Base-by-base conservation (phyloP, 176 grass and related monocot species). In the Oryza glumipatula region DNA sequence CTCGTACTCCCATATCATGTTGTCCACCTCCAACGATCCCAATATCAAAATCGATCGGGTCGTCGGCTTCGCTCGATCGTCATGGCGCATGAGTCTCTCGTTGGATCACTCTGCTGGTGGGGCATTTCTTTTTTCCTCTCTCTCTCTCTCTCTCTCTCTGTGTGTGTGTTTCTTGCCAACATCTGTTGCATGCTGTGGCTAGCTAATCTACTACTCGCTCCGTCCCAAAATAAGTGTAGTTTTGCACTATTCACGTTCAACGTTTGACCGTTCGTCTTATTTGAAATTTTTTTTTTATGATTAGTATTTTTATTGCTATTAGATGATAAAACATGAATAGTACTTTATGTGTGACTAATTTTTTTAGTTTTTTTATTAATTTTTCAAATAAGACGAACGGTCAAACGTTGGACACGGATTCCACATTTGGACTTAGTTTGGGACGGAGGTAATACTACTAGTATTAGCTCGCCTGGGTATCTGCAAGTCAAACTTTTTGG, bases 401-500 rank as follows among this genome's bases (percentile, higher is more conserved):
- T n/a, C n/a, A n/a, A n/a, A n/a, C n/a, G n/a, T n/a, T n/a, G n/a
- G n/a, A n/a, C n/a, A n/a, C n/a, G n/a, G n/a, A n/a, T n/a, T n/a
- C n/a, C n/a, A n/a, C n/a, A n/a, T n/a, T n/a, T n/a, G n/a, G n/a
- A n/a, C n/a, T n/a, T n/a, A n/a, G n/a, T n/a, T n/a, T n/a, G n/a
- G n/a, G n/a, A n/a, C n/a, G n/a, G n/a, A n/a, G n/a, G n/a, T n/a
- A n/a, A n/a, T n/a, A n/a, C 28, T 28, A n/a, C 1, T 44, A 35
- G 33, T 35, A 44, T 12, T n/a, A 19, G 10, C 17, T 63, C 6
- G 65, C 67, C 63, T 85, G 65, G 82, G 77, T 82, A 73, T 46
- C 83, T 73, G 83, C 83, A 67, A 78, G 88, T 86, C 88, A 78
- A 82, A 52, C 65, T 23, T 52, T 52, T 65, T 80, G 87, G 58